Base-by-base conservation (phyloP, 169 alveolate genomes). In the Plasmodium ovale region DNA sequence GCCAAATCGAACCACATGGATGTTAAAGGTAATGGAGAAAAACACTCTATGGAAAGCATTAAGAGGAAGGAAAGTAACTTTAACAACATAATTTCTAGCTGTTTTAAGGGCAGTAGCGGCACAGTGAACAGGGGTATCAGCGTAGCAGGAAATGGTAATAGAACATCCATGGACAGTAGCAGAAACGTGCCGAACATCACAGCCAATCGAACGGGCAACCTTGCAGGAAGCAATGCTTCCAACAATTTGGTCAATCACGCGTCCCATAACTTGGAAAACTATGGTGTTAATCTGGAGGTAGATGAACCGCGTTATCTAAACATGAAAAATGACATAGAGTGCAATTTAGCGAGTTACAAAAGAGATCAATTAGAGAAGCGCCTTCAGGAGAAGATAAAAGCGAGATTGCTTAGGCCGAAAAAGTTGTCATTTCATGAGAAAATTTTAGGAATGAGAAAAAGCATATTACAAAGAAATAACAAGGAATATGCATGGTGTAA, bases 251-350 rank as follows among this genome's bases (percentile, higher is more conserved):
- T 56, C 16, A 70, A 70, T 56, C 85, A 72, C 7, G n/a, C n/a
- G n/a, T n/a, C n/a, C n/a, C n/a, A n/a, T n/a, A n/a, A n/a, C n/a
- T n/a, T n/a, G n/a, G n/a, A n/a, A n/a, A n/a, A n/a, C n/a, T n/a
- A n/a, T n/a, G n/a, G n/a, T n/a, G n/a, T n/a, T n/a, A n/a, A n/a
- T n/a, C n/a, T 14, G 12, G 56, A 47, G 16, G 7, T 47, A 7
- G 16, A 47, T 6, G 25, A 47, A 47, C 12, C 12, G 12, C 12
- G 25, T 31, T 74, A 74, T 23, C 37, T 74, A 60, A 59, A 44
- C 37, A 58, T 74, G 88, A 74, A 74, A 39, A 74, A 60, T 27
- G 60, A 74, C 35, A 74, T 74, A 29, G 88, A 74, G 33, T 23
- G 39, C 35, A 74, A 74, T 51, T 51, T 74, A 54, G 23, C 60